Base-by-base conservation (phyloP, 345 rosid genomes). In the Excoecaria cochinchinensis region DNA sequence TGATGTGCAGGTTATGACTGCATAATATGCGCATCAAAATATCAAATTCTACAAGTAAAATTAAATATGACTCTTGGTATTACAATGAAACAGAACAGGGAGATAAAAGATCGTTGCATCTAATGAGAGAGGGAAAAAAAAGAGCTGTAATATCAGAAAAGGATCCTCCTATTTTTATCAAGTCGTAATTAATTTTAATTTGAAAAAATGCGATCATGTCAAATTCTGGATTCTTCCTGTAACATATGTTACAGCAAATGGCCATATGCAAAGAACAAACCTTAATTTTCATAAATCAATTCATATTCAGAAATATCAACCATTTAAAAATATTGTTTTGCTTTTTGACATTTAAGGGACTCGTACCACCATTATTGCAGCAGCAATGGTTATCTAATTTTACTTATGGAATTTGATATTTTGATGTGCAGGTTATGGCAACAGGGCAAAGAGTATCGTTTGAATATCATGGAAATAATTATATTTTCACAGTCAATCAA, bases 391-490 rank as follows among this genome's bases (percentile, higher is more conserved):
- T 0, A 22, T 22, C 55, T 12, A 44, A 44, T 48, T 69, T 50
- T 48, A 68, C 44, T 17, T 25, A n/a, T n/a, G 72, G 58, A 61
- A 66, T 68, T 22, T 59, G 65, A 40, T 70, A 0, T 70, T 56
- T 15, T 62, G 25, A 3, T 53, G 21, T 85, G 80, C 90, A 95
- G 99, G 89, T 95, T 83, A 81, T 95, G 97, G 91, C 97, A 21
- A 85, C 86, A 0, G 98, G 99, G 63, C 99, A 95, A 84, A 89
- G 83, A 76, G 98, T 85, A 55, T 78, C 94, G 36, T 95, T 93
- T 68, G 97, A 93, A 83, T 91, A 88, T 83, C 97, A 87, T 72
- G 99, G 99, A 73, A 95, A 81, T 80, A 95, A 95, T 76, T 93
- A 93, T 77, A 85, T 91, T 73, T 88, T 91, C 73, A 89, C 95